Conservation (phyloP, 2,329 filamentous ascomycete species). For the Helotiales sp. region DNA sequence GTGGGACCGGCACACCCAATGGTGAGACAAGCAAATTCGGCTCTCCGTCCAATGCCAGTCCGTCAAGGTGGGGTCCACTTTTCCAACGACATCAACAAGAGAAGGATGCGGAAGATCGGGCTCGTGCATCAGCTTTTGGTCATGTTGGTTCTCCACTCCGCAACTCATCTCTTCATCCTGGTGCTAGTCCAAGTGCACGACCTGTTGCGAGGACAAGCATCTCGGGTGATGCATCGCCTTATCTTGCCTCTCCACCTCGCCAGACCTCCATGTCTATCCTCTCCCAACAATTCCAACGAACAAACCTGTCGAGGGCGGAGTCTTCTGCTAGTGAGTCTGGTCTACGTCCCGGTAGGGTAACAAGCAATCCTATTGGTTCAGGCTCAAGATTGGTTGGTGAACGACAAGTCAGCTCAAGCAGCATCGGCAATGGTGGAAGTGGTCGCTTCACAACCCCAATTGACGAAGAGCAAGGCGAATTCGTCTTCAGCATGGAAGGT, state of each 20-base stretch:
- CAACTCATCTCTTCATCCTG: constrained; percentile 60
- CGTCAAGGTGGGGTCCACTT: constrained; percentile 60
- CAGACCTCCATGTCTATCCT: constrained; percentile 55
- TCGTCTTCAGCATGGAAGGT: constrained; percentile 66
- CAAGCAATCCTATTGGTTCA: constrained; percentile 39
- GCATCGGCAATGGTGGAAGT: constrained; percentile 43
- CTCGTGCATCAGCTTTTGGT: constrained; percentile 57
- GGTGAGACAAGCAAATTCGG: constrained; percentile 58
- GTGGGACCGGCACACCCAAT: constrained; percentile 41
- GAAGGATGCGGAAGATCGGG: constrained; percentile 48
- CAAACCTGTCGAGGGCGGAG: constrained; percentile 48
- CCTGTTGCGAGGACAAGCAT: constrained; percentile 40
- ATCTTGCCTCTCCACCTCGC: constrained; percentile 35
- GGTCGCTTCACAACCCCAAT: constrained; percentile 64
- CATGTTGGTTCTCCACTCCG: constrained; percentile 66
- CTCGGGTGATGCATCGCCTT: constrained; percentile 34
- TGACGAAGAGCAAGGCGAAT: constrained; percentile 63
- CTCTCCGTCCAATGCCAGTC: constrained; percentile 58
- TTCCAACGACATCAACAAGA: constrained; percentile 59
- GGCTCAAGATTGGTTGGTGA: constrained; percentile 46
- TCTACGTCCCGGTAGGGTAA: constrained; percentile 48
- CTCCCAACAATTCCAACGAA: constrained; percentile 63
- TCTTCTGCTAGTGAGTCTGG: constrained; percentile 45
- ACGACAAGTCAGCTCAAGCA: constrained; percentile 59
- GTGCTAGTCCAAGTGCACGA: constrained; percentile 43